These are phyloP conservation scores for Pleurotus pulmonarius DNA, from an alignment of 768 basidiomycete genomes.

Conservation along the genomic window DNA sequence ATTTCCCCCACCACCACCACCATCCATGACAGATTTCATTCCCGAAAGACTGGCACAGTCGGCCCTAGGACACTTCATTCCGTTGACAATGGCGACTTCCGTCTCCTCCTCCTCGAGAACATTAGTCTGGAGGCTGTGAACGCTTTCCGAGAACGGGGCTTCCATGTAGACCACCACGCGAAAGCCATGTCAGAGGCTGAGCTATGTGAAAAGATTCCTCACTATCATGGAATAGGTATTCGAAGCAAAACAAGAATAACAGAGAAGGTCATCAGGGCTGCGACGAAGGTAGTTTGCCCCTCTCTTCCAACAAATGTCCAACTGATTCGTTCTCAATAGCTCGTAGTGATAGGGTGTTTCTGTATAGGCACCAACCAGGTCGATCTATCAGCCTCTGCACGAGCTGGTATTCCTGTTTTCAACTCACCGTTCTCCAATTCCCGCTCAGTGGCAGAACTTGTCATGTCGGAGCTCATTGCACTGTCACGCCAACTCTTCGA, in stretches of 20 bases:
- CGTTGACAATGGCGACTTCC: slow-evolving; percentile 74
- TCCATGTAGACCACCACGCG: slow-evolving; percentile 84
- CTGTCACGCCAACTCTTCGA: slow-evolving; percentile 94
- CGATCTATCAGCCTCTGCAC: slow-evolving; percentile 78
- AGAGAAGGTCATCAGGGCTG: slow-evolving; percentile 80
- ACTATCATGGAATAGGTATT: slow-evolving; percentile 94
- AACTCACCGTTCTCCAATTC: slow-evolving; percentile 99
- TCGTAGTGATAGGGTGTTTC: slow-evolving; percentile 96
- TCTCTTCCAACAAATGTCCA: neutral
- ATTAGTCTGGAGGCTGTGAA: slow-evolving; percentile 89
- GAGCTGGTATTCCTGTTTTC: slow-evolving; percentile 94
- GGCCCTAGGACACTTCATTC: slow-evolving; percentile 76
- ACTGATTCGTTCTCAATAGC: slow-evolving; percentile 38
- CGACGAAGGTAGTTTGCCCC: slow-evolving; percentile 59
- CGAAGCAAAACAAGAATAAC: slow-evolving; percentile 98
- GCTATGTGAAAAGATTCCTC: slow-evolving; percentile 76
- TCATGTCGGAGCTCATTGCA: slow-evolving; percentile 89
- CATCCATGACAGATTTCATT: slow-evolving; percentile 42
- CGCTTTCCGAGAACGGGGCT: slow-evolving; percentile 78
- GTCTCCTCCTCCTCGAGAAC: slow-evolving; percentile 88
- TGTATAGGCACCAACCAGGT: slow-evolving; percentile 99
- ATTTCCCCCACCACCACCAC: slow-evolving; percentile 45
- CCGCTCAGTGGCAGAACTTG: slow-evolving; percentile 97
- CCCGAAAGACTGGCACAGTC: slow-evolving; percentile 31
- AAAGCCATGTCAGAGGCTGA: slow-evolving; percentile 92